Conservation (phyloP, 1,139 yeast genomes). For the Geotrichum australiense region DNA sequence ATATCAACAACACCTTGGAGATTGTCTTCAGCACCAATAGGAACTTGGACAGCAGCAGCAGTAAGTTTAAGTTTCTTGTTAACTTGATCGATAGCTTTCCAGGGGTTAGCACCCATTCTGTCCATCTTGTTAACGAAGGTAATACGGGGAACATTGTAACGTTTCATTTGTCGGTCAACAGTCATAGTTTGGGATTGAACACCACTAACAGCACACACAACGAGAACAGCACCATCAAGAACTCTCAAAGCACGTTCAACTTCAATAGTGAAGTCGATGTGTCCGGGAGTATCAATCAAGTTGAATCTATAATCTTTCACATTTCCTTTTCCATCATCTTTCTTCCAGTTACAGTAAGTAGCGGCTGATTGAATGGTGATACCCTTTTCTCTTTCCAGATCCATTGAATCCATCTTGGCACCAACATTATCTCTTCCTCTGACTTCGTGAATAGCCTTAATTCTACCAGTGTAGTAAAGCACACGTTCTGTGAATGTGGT, state of each 20-base stretch:
- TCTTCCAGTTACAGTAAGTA: slow-evolving; percentile 94
- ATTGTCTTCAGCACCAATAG: slow-evolving; percentile 86
- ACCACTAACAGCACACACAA: slow-evolving; percentile 97
- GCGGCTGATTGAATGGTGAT: slow-evolving; percentile 98
- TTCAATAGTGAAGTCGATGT: slow-evolving; percentile 96
- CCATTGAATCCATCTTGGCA: slow-evolving; percentile 98
- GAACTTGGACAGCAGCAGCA: slow-evolving; percentile 97
- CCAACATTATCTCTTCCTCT: slow-evolving; percentile 98
- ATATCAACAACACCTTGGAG: slow-evolving; percentile 87
- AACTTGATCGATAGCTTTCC: slow-evolving; percentile 88
- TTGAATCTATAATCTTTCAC: slow-evolving; percentile 72
- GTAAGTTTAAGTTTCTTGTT: slow-evolving; percentile 81
- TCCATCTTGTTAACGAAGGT: slow-evolving; percentile 98
- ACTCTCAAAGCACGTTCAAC: slow-evolving; percentile 97
- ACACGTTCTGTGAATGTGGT: slow-evolving; percentile 98
- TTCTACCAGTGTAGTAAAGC: slow-evolving; percentile 90
- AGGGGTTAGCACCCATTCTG: slow-evolving; percentile 97
- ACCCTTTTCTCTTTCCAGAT: slow-evolving; percentile 94
- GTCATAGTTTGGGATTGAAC: slow-evolving; percentile 98
- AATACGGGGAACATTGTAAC: slow-evolving; percentile 93
- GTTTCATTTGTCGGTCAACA: slow-evolving; percentile 97
- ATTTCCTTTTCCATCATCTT: slow-evolving; percentile 33
- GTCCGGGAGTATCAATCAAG: slow-evolving; percentile 96
- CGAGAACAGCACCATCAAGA: slow-evolving; percentile 94
- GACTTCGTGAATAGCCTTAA: slow-evolving; percentile 96